Base-by-base conservation (phyloP, 768 basidiomycete species). In the Symmetrospora coprosmae region DNA sequence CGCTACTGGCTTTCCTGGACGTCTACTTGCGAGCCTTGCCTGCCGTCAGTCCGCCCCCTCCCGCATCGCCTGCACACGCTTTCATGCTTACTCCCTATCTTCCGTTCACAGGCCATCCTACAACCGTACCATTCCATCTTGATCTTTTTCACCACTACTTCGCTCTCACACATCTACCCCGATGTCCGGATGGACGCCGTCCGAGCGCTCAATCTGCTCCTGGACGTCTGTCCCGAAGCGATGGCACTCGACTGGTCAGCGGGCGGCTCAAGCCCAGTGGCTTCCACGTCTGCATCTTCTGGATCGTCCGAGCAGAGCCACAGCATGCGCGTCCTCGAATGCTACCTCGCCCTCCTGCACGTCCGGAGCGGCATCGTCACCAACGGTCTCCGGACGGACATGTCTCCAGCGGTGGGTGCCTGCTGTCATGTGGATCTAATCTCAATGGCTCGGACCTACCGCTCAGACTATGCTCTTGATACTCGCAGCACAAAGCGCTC, bases 161-260 rank as follows among this genome's bases (percentile, higher is more conserved):
- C 88, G 0, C 85, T 91, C 72, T 90, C 88, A 0, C 87, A 94
- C 68, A 96, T 97, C 52, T 94, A 89, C 71, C 90, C 89, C 21
- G 90, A 94, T 72, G 88, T 96, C 62, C 80, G 89, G 16, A 78
- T 94, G 31, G 90, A 94, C 69, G 87, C 87, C 3, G 77, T 92
- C 50, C 82, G 84, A 16, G 81, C 87, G 66, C 73, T 96, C 41
- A 78, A 85, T 67, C 69, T 90, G 23, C 77, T 88, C 35, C 76
- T 94, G 2, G 80, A 83, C 41, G 68, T 76, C 59, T 79, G 84
- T 5, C 88, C 89, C 8, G 76, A 77, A 46, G 73, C 76, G 4
- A 80, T 89, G 2, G 79, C 83, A 4, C 74, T 75, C 49, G 81
- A 82, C 14, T 91, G 87, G 86, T 19, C n/a, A n/a, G n/a, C n/a